Conservation (phyloP, 345 rosid species). For the Salix viminalis region DNA sequence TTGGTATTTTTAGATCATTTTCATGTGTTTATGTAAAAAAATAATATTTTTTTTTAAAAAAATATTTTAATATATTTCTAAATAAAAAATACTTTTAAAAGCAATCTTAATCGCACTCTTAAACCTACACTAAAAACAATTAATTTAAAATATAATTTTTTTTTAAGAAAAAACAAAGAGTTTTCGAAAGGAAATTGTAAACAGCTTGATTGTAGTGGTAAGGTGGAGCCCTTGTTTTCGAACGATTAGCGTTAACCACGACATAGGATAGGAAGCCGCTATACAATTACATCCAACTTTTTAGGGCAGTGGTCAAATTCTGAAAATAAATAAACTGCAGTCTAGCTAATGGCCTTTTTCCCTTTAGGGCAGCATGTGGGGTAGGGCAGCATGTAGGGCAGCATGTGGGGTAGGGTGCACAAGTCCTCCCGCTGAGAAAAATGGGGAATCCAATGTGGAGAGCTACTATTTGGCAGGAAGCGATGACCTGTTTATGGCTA, state of each 20-base stretch:
- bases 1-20: no score
- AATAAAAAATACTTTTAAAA: no score
- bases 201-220: no score
- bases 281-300: background rate
- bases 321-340: background rate
- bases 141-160: no score
- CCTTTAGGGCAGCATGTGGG: background rate
- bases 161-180: no score
- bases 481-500: no score
- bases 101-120: accelerated
- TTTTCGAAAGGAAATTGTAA: no score
- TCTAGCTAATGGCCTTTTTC: background rate
- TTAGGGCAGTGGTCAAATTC: background rate
- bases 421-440: background rate
- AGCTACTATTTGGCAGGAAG: no score
- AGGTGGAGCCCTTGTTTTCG: background rate
- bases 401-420: background rate
- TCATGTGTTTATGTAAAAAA: no score
- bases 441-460: background rate
- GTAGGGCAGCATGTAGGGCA: background rate
- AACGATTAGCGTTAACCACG: background rate
- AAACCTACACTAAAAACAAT: no score
- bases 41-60: no score
- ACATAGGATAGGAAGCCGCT: background rate
- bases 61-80: no score